phyloP scores from a whole-genome alignment of 441 rosid species.

The Jatropha multifida region DNA sequence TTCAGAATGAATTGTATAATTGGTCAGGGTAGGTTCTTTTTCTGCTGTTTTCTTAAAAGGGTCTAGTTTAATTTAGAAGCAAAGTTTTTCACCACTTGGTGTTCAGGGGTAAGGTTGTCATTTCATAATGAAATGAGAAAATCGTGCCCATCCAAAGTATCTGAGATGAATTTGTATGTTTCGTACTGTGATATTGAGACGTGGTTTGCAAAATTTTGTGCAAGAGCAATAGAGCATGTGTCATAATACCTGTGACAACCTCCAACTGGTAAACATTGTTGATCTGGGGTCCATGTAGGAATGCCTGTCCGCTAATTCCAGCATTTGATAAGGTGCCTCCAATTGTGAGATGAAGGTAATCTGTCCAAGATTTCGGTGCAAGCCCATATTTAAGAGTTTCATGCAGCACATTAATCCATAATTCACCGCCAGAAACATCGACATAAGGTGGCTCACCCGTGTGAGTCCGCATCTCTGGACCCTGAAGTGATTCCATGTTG shows the following conservation, averaged over 20 bases:
- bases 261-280: conserved; percentile 74
- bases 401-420: conserved; percentile 80
- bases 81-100: conserved; percentile 9
- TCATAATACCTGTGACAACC: conserved; percentile 75
- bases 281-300: conserved; percentile 85
- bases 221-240: neutral
- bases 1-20: no score
- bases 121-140: conserved; percentile 19
- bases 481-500: conserved; percentile 69
- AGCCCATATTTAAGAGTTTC: conserved; percentile 77
- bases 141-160: conserved; percentile 7
- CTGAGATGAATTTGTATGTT: neutral
- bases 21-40: neutral
- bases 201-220: conserved; percentile 11
- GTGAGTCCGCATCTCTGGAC: conserved; percentile 42
- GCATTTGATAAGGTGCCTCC: conserved; percentile 92
- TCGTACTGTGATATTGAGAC: conserved; percentile 10
- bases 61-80: neutral
- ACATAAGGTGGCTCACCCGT: conserved; percentile 52
- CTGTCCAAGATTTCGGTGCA: conserved; percentile 94
- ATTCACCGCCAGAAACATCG: conserved; percentile 87
- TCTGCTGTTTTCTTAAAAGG: neutral
- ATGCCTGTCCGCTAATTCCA: conserved; percentile 93
- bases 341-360: conserved; percentile 87
- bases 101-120: conserved; percentile 24